phyloP scores from a whole-genome alignment of 192 early-diverging fungal species.

The Coemansia sp. region DNA sequence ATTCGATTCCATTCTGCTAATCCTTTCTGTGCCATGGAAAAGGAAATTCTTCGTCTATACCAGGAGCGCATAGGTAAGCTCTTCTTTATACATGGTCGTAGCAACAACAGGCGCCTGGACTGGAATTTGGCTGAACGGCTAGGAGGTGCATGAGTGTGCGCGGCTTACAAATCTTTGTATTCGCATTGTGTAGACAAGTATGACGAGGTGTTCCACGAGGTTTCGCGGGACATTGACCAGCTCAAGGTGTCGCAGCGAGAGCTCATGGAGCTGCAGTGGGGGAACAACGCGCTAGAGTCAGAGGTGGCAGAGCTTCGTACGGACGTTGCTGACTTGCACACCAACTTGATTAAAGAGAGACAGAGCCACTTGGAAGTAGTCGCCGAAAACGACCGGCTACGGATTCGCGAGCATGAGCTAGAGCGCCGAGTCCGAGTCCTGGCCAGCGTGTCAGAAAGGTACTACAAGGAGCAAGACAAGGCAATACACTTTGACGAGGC shows the following conservation, averaged over 20 bases:
- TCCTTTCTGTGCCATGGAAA: slow-evolving; percentile 24
- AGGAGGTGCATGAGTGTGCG: background rate
- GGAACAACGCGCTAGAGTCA: slow-evolving; percentile 30
- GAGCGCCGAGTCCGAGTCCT: slow-evolving; percentile 39
- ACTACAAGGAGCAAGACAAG: slow-evolving; percentile 31
- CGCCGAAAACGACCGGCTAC: slow-evolving; percentile 48
- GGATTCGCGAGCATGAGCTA: slow-evolving; percentile 46
- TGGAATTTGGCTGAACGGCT: slow-evolving; percentile 1
- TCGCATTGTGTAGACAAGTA: slow-evolving; percentile 39
- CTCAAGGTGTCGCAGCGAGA: slow-evolving; percentile 43
- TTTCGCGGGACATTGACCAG: slow-evolving; percentile 37
- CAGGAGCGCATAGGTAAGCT: slow-evolving; percentile 51
- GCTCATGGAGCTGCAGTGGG: slow-evolving; percentile 43
- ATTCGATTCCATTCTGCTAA: background rate
- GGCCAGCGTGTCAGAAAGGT: slow-evolving; percentile 29
- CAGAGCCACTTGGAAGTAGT: slow-evolving; percentile 43
- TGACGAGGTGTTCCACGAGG: slow-evolving; percentile 42
- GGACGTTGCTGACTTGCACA: slow-evolving; percentile 29
- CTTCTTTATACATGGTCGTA: background rate
- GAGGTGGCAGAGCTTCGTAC: slow-evolving; percentile 40
- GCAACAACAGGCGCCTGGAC: background rate
- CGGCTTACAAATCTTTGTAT: too few relatives aligned
- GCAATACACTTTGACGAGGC: slow-evolving; percentile 1
- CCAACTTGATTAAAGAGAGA: slow-evolving; percentile 38
- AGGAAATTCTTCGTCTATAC: slow-evolving; percentile 46